Evolutionary conservation across 805 yeast genomes (phyloP), one percentile per base, ranked within the genome.

Genomic region (Jamesozyma jinghongensis): DNA sequence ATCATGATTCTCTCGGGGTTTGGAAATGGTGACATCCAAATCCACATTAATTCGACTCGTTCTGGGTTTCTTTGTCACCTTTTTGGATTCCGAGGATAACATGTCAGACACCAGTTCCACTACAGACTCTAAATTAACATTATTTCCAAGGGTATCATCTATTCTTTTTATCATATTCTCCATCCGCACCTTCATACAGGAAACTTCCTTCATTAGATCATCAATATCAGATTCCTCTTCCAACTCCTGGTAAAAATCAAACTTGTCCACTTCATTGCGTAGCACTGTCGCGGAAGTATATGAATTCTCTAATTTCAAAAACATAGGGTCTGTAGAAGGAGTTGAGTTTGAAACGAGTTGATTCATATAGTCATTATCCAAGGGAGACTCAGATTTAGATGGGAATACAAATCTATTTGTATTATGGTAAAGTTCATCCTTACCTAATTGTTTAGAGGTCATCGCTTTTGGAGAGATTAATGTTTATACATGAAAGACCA

Each of bases 191-290:
- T 8, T 27, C 26, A 36, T 17, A 5, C 10, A 3, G 6, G 17
- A 20, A 12, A 36, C 5, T 4, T 30, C 16, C 17, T 22, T 11
- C 11, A 34, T 5, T 13, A 28, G 12, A 5, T 32, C 36, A 31
- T 31, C 19, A n/a, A 13, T 33, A 11, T 19, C 28, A 12, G 22
- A 17, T 5, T n/a, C 13, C 5, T 33, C 36, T 7, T 22, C 26
- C 10, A 10, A 22, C 10, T 22, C 10, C 26, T 22, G 6, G 26
- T 51, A 54, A 34, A 55, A 55, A 40, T 55, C 60, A 36, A 55
- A 55, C 34, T 46, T 44, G 35, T 55, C 59, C 10, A 53, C 56
- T 31, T 54, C 55, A n/a, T 51, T 46, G n/a, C 60, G 45, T 11
- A 49, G 47, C 22, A 46, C 42, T 26, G 52, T 45, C 5, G 50